phyloP scores from a whole-genome alignment of 2,329 filamentous ascomycete species.

The Macroventuria anomochaeta region DNA sequence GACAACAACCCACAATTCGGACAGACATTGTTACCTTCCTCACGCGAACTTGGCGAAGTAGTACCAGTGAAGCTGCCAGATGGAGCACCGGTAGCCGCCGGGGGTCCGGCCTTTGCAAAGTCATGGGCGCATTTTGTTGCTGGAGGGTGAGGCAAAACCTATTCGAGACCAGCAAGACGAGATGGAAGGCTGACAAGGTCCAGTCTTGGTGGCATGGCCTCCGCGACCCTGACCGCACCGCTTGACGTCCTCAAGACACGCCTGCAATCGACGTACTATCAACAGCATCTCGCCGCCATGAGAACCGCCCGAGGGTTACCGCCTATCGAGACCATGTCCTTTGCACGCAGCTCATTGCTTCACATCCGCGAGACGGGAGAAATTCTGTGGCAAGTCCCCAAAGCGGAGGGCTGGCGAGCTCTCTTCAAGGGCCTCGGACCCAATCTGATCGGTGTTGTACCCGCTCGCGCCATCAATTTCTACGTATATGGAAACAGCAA shows the following conservation, averaged over 20 bases:
- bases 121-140: constrained; percentile 93
- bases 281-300: constrained; percentile 75
- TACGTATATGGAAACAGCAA: constrained; percentile 94
- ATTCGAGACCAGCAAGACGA: constrained; percentile 31
- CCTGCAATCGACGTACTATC: constrained; percentile 93
- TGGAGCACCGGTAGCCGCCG: constrained; percentile 48
- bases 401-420: constrained; percentile 80
- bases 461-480: constrained; percentile 90
- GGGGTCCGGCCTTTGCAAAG: constrained; percentile 62
- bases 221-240: constrained; percentile 89
- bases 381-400: constrained; percentile 81
- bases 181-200: constrained; percentile 23
- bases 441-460: constrained; percentile 87
- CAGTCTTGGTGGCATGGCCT: constrained; percentile 87
- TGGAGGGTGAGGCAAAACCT: constrained; percentile 69
- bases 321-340: constrained; percentile 65
- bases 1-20: constrained; percentile 34
- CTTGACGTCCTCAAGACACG: constrained; percentile 94
- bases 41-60: constrained; percentile 66
- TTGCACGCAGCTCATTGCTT: constrained; percentile 69
- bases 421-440: constrained; percentile 93
- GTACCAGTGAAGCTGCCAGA: constrained; percentile 55
- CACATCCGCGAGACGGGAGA: constrained; percentile 87
- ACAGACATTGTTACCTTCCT: constrained; percentile 54
- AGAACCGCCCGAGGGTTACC: constrained; percentile 65